phyloP scores from a whole-genome alignment of 805 yeast genomes.

The Wickerhamiella cacticola region DNA sequence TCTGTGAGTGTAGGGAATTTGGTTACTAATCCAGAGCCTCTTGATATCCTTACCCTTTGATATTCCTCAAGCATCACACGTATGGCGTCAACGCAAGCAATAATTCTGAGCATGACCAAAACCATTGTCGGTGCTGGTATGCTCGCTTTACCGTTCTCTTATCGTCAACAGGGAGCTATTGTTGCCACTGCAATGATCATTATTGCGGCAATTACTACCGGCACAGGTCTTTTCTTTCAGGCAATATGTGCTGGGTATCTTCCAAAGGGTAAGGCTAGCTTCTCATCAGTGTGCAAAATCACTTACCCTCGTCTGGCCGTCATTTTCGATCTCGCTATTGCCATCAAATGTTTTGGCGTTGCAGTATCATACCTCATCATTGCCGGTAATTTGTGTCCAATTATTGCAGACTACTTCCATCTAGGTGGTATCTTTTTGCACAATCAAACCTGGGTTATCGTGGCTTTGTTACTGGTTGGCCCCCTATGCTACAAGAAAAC shows the following conservation, averaged over 20 bases:
- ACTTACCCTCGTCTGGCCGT: constrained; percentile 61
- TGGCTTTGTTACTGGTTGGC: constrained; percentile 31
- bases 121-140: constrained; percentile 72
- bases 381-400: constrained; percentile 66
- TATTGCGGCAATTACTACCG: constrained; percentile 53
- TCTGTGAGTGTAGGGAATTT: no score
- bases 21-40: no score
- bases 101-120: constrained; percentile 52
- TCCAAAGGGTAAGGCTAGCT: constrained; percentile 51
- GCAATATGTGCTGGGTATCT: constrained; percentile 31
- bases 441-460: constrained; percentile 27
- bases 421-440: constrained; percentile 32
- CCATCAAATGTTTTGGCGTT: constrained; percentile 69
- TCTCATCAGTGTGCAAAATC: constrained; percentile 51
- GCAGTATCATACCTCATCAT: constrained; percentile 63
- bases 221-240: constrained; percentile 39
- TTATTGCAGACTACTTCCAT: constrained; percentile 27
- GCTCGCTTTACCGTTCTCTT: constrained; percentile 63
- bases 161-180: constrained; percentile 48
- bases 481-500: constrained; percentile 64
- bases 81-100: constrained; percentile 32
- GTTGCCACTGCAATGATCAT: constrained; percentile 44
- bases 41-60: no score
- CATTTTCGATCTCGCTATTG: constrained; percentile 60
- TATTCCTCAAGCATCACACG: no score